phyloP scores from a whole-genome alignment of 768 basidiomycete genomes.

The Fibroporia radiculosa region DNA sequence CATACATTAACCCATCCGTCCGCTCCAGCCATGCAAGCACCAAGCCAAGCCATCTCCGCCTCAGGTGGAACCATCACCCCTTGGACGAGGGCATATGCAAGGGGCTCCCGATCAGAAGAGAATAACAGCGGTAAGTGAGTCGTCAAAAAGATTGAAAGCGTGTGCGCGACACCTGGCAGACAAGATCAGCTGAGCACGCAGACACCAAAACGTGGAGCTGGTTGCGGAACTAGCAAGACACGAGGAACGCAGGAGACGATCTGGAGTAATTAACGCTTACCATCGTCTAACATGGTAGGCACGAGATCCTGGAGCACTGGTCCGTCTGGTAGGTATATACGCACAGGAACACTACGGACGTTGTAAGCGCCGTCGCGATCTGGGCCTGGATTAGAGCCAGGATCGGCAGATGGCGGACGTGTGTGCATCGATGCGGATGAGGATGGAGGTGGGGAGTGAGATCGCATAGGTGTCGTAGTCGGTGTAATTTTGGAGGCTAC shows the following conservation, averaged over 20 bases:
- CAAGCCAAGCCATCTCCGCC: conserved; percentile 91
- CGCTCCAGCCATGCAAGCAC: conserved; percentile 83
- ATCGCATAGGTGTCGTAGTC: conserved; percentile 54
- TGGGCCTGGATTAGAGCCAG: conserved; percentile 30
- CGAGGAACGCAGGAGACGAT: not conserved
- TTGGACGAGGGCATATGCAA: conserved; percentile 78
- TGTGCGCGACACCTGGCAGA: conserved; percentile 56
- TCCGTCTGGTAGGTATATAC: conserved; percentile 85
- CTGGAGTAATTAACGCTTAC: conserved; percentile 34
- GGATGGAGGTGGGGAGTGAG: conserved; percentile 47
- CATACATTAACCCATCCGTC: conserved; percentile 96
- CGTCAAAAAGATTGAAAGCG: conserved; percentile 61
- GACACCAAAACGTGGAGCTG: not conserved
- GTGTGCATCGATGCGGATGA: conserved; percentile 51
- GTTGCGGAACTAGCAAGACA: conserved; percentile 1
- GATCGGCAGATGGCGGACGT: conserved; percentile 60
- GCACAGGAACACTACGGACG: conserved; percentile 81
- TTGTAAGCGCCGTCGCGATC: conserved; percentile 83
- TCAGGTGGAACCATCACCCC: conserved; percentile 79
- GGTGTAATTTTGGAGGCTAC: conserved; percentile 92
- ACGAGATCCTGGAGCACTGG: conserved; percentile 89
- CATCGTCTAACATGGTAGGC: conserved; percentile 70
- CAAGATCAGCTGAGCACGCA: not conserved
- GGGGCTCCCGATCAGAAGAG: conserved; percentile 40
- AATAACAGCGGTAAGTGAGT: conserved; percentile 77